phyloP scores from a whole-genome alignment of 192 early-diverging fungal genomes.

The Coemansia sp. region DNA sequence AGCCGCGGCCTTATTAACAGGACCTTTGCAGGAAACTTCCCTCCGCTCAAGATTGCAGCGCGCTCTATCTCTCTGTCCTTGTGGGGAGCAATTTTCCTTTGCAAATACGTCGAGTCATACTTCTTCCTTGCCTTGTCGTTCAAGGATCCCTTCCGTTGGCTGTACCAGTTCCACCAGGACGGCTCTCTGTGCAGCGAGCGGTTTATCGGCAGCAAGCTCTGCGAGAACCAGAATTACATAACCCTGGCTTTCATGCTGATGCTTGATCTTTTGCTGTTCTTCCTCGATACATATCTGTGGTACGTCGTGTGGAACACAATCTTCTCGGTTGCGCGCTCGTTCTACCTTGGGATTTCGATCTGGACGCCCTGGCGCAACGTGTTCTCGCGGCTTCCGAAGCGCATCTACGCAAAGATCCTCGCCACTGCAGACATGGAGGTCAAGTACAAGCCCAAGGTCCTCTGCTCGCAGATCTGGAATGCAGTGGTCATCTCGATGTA shows the following conservation, averaged over 20 bases:
- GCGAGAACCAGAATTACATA: conserved; percentile 66
- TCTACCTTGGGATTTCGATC: conserved; percentile 77
- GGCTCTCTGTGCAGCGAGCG: conserved; percentile 62
- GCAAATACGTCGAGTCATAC: conserved; percentile 81
- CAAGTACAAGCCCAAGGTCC: conserved; percentile 75
- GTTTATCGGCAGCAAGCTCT: conserved; percentile 59
- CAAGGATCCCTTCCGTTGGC: conserved; percentile 67
- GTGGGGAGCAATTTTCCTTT: conserved; percentile 70
- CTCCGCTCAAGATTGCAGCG: conserved; percentile 64
- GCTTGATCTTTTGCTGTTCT: conserved; percentile 73
- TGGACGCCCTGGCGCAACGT: conserved; percentile 83
- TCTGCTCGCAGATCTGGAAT: conserved; percentile 84
- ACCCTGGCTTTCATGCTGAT: conserved; percentile 74
- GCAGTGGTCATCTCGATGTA: conserved; percentile 84
- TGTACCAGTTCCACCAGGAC: conserved; percentile 58
- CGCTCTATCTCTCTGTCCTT: conserved; percentile 68
- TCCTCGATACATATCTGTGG: conserved; percentile 86
- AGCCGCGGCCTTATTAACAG: conserved; percentile 58
- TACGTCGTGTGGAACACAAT: conserved; percentile 83
- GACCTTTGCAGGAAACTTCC: conserved; percentile 75
- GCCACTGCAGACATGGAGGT: conserved; percentile 71
- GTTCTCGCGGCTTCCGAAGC: conserved; percentile 76
- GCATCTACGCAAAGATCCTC: conserved; percentile 74
- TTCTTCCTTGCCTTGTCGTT: conserved; percentile 81
- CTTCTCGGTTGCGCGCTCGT: conserved; percentile 74